Conservation (phyloP, 2,329 filamentous ascomycete genomes). For the Mariannaea elegans region DNA sequence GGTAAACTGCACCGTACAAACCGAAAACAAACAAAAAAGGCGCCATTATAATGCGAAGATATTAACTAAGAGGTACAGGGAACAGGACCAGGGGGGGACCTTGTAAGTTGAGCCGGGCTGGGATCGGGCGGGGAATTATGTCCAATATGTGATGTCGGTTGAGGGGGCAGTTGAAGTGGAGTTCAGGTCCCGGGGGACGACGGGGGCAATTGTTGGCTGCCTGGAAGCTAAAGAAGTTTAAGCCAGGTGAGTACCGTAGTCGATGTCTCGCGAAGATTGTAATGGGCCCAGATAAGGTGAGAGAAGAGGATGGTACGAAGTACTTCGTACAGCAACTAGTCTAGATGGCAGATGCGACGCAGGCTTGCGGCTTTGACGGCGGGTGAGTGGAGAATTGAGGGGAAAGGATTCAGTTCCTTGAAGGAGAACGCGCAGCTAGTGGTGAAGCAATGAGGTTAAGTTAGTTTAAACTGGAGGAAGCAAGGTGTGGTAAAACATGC, state of each 20-base stretch:
- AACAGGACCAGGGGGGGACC: conserved; percentile 12
- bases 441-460: no score
- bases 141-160: conserved; percentile 1
- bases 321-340: no score
- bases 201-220: conserved; percentile 1
- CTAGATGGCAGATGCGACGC: no score
- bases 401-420: not conserved
- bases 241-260: not conserved
- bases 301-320: not conserved
- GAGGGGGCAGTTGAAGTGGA: not conserved
- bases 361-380: not conserved
- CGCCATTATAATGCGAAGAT: no score
- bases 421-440: not conserved
- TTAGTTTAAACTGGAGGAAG: not conserved
- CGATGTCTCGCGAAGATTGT: no score
- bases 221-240: conserved; percentile 10
- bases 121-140: conserved; percentile 11
- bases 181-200: conserved; percentile 2
- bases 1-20: conserved; percentile 11
- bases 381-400: not conserved
- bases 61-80: conserved; percentile 4
- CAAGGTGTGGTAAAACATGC: not conserved
- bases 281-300: conserved; percentile 3
- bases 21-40: conserved; percentile 4
- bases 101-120: conserved; percentile 1